A percentile compares a stretch with the other conserved stretches of the same genome.
phyloP scores from a whole-genome alignment of 805 yeast species.

The Monosporozyma solicola region DNA sequence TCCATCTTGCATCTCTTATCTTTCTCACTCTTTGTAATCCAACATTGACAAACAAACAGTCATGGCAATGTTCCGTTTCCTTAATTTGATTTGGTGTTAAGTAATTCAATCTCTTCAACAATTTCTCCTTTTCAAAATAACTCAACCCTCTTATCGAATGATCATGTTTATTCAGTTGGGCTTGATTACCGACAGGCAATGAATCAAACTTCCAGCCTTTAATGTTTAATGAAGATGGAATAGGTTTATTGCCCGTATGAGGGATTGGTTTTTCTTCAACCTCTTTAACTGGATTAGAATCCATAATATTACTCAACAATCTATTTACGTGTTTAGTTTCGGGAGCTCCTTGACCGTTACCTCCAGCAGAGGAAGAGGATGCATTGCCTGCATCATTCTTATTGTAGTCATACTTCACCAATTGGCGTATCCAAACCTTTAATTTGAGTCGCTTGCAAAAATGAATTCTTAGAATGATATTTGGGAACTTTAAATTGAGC shows the following conservation, averaged over 20 bases:
- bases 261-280: background rate
- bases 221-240: conserved; percentile 12
- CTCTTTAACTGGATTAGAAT: conserved; percentile 2
- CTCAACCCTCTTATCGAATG: conserved; percentile 38
- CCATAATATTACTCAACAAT: conserved; percentile 18
- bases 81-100: conserved; percentile 32
- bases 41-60: conserved; percentile 38
- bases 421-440: conserved; percentile 24
- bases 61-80: conserved; percentile 43
- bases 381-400: background rate
- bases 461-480: conserved; percentile 27
- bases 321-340: conserved; percentile 15
- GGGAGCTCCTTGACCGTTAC: background rate
- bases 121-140: conserved; percentile 28
- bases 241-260: background rate
- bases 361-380: background rate
- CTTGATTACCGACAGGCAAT: conserved; percentile 11
- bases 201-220: conserved; percentile 29
- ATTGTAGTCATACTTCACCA: conserved; percentile 8
- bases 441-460: conserved; percentile 22
- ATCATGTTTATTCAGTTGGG: conserved; percentile 1
- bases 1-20: conserved; percentile 40
- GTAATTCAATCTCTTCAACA: conserved; percentile 23
- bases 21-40: conserved; percentile 36
- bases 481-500: conserved; percentile 26